phyloP scores from a whole-genome alignment of 2,329 filamentous ascomycete genomes.

The Daldinia sp. region DNA sequence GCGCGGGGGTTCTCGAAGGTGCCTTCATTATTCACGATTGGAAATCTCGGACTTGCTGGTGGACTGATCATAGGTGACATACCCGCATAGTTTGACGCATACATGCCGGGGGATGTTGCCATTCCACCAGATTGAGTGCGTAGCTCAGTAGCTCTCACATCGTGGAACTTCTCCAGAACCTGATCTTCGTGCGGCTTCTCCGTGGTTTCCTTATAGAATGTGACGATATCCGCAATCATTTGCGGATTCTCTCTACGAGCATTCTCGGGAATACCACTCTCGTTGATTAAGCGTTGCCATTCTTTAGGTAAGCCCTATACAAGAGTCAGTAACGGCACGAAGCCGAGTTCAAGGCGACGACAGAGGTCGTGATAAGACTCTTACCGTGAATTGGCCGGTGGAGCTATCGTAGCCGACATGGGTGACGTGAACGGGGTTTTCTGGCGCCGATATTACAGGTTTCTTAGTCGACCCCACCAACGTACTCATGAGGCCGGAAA shows the following conservation, averaged over 20 bases:
- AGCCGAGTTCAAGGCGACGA: constrained; percentile 11
- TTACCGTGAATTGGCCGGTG: constrained; percentile 94
- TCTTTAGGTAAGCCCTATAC: constrained; percentile 89
- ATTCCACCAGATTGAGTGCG: constrained; percentile 56
- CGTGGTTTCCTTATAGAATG: constrained; percentile 95
- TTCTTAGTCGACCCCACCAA: constrained; percentile 85
- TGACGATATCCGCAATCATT: constrained; percentile 93
- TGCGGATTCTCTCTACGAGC: constrained; percentile 96
- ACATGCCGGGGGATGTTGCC: constrained; percentile 60
- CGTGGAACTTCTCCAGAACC: constrained; percentile 95
- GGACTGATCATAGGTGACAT: constrained; percentile 76
- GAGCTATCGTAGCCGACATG: constrained; percentile 97
- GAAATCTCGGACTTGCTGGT: constrained; percentile 85
- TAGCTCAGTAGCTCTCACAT: constrained; percentile 71
- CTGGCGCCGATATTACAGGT: constrained; percentile 94
- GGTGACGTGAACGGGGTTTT: constrained; percentile 97
- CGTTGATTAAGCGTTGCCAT: constrained; percentile 95
- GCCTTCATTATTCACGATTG: constrained; percentile 82
- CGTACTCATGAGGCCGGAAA: constrained; percentile 87
- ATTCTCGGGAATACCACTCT: constrained; percentile 95
- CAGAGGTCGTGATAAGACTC: constrained; percentile 48
- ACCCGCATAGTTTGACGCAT: constrained; percentile 63
- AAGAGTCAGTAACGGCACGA: constrained; percentile 31
- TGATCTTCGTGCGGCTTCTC: constrained; percentile 82
- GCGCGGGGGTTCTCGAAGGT: constrained; percentile 98